Base-by-base conservation (phyloP, 768 basidiomycete species). In the Cantharellus anzutake region DNA sequence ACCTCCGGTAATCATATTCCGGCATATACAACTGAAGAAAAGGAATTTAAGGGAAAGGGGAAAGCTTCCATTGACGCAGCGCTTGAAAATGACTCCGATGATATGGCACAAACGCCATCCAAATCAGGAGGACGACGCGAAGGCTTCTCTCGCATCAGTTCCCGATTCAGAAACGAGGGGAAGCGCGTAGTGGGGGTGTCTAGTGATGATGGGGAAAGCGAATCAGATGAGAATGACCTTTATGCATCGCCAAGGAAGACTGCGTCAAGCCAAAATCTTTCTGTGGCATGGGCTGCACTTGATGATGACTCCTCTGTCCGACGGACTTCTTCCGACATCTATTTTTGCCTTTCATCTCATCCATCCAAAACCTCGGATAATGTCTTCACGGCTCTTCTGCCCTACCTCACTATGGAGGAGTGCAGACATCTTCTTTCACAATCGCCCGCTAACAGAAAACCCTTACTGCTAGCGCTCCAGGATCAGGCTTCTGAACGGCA, bases 261-360 rank as follows among this genome's bases (percentile, higher is more conserved):
- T 48, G 44, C 11, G 44, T 48, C 29, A 29, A 48, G 29, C 35
- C 52, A 14, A 11, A 11, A 29, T 29, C 20, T 29, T 29, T 29
- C 20, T 29, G 20, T 29, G 20, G 20, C 20, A 29, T 29, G 20
- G 20, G 20, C 52, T 37, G 52, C 14, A 37, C 11, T 55, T 11
- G 11, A 7, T 1, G 52, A 37, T 7, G 52, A 55, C 7, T 11
- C 52, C 14, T 7, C 52, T 11, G 69, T 86, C 55, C 76, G 80
- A 3, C 76, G 78, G 35, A 80, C 86, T 3, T 73, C 81, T 4
- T 90, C 92, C 59, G 92, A 98, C 71, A 80, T 83, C 29, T 98
- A 94, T 72, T 87, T 98, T 68, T 75, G 73, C 3, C 76, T 80
- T 44, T 73, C 77, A 38, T 73, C 81, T 4, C 74, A 80, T 34